A percentile compares a stretch with the other conserved stretches of the same genome.
These are phyloP conservation scores for Xylariaceae sp. DNA, from an alignment of 2,329 filamentous ascomycete genomes.

Conservation along the genomic window DNA sequence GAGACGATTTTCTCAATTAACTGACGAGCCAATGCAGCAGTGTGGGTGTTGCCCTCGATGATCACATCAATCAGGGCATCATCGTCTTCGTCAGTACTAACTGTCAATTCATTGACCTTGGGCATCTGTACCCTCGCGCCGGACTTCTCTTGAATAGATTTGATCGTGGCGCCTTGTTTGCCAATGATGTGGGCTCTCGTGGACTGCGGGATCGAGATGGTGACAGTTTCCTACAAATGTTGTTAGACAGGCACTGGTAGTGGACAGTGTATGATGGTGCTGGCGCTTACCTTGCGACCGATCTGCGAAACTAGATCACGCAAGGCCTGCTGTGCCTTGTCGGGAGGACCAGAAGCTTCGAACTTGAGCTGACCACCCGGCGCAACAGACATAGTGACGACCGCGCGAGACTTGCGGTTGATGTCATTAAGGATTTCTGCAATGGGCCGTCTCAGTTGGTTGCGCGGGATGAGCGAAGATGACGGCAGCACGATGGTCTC, in stretches of 20 bases:
- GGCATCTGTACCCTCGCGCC: conserved; percentile 89
- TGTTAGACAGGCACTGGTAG: conserved; percentile 4
- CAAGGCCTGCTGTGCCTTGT: conserved; percentile 79
- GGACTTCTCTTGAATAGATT: conserved; percentile 81
- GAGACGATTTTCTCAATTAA: conserved; percentile 84
- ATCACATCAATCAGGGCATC: conserved; percentile 78
- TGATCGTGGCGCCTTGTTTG: conserved; percentile 82
- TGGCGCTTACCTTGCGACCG: conserved; percentile 70
- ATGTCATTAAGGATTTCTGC: conserved; percentile 84
- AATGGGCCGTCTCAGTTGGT: conserved; percentile 77
- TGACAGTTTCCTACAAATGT: conserved; percentile 48
- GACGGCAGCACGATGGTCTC: conserved; percentile 71
- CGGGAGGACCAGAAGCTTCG: conserved; percentile 76
- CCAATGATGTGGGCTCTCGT: conserved; percentile 89
- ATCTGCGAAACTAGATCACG: conserved; percentile 86
- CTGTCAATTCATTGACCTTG: conserved; percentile 62
- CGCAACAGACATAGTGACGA: conserved; percentile 70
- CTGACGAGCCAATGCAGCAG: conserved; percentile 75
- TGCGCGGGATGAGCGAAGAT: conserved; percentile 68
- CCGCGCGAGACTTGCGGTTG: conserved; percentile 85
- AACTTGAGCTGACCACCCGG: conserved; percentile 71
- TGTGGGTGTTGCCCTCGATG: conserved; percentile 86
- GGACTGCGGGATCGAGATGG: conserved; percentile 75
- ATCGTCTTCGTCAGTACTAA: conserved; percentile 61
- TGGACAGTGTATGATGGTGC: not conserved